phyloP scores from a whole-genome alignment of 1,284 basidiomycete genomes.

The Farysia itapuensis region DNA sequence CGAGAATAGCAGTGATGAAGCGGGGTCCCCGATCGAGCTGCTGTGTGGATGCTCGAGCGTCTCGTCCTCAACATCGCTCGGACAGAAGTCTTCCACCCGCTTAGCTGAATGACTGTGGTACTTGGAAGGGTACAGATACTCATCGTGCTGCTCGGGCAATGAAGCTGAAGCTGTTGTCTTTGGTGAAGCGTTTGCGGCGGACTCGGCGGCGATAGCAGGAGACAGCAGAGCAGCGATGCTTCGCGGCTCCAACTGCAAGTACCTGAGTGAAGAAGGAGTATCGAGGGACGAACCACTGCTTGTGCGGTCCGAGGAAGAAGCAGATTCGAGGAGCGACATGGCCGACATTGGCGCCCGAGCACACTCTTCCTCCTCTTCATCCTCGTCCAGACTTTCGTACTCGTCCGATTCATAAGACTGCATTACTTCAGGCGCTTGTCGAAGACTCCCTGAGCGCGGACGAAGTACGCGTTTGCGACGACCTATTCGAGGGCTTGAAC shows the following conservation, averaged over 20 bases:
- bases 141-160: neutral
- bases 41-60: neutral
- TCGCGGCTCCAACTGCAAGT: neutral
- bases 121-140: neutral
- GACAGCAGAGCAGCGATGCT: neutral
- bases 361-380: too few relatives aligned
- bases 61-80: constrained; percentile 1
- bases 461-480: neutral
- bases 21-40: neutral
- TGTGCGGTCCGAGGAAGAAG: neutral
- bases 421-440: too few relatives aligned
- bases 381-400: too few relatives aligned
- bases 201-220: neutral
- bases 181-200: neutral
- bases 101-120: neutral
- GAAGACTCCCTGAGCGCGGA: neutral
- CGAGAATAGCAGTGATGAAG: neutral
- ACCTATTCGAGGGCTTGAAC: neutral
- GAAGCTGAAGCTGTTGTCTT: neutral
- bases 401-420: too few relatives aligned
- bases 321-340: too few relatives aligned
- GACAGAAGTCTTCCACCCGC: neutral
- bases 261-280: neutral
- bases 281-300: neutral
- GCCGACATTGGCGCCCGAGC: too few relatives aligned